Evolutionary conservation across 768 basidiomycete species (phyloP).

Genomic region (Lepiota brunneoincarnata): DNA sequence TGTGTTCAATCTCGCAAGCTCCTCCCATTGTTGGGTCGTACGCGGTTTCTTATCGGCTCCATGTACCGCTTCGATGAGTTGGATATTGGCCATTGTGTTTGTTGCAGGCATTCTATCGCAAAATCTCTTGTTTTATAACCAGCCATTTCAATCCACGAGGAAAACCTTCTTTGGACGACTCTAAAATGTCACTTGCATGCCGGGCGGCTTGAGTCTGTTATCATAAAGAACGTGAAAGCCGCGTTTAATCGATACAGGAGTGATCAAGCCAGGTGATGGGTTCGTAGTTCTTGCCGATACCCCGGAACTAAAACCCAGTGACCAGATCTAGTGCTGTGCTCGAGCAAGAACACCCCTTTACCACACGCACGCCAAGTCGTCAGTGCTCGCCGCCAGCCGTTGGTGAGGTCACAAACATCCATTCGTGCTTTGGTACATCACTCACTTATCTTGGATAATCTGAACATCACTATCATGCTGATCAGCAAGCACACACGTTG

Average conservation of each 20-base stretch:
- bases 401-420: no score
- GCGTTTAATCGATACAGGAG: not conserved
- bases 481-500: no score
- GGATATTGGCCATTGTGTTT: not conserved
- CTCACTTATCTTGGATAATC: no score
- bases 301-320: no score
- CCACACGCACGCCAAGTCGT: not conserved
- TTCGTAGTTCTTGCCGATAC: not conserved
- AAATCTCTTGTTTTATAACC: not conserved
- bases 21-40: conserved; percentile 21
- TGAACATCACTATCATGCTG: no score
- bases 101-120: not conserved
- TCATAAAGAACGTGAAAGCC: not conserved
- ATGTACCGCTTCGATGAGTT: conserved; percentile 13
- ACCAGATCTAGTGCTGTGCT: no score
- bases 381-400: not conserved
- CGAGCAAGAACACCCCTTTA: not conserved
- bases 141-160: no score
- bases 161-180: no score
- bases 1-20: conserved; percentile 15
- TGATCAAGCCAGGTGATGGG: not conserved
- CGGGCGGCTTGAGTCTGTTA: not conserved
- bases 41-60: conserved; percentile 17
- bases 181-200: not conserved
- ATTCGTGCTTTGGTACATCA: no score